These are phyloP conservation scores for Phytophthora aleatoria DNA, from an alignment of 352 stramenopile species.

Conservation along the genomic window DNA sequence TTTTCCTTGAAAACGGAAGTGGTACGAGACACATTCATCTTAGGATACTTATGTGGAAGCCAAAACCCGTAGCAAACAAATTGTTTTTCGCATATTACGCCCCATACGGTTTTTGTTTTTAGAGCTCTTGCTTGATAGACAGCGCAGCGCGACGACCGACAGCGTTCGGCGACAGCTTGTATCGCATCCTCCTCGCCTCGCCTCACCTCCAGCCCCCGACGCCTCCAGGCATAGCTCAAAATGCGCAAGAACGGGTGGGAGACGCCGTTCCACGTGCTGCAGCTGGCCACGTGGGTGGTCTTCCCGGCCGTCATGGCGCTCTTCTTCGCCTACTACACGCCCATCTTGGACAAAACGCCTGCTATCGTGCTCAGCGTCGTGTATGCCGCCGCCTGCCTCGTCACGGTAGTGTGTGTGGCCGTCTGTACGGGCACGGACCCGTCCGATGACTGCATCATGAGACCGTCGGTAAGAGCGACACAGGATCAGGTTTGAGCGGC, in stretches of 20 bases:
- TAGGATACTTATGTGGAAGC: background rate
- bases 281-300: conserved; percentile 83
- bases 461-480: conserved; percentile 47
- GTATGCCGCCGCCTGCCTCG: conserved; percentile 56
- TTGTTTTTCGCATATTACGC: conserved; percentile 9
- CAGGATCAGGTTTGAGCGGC: conserved; percentile 2
- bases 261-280: conserved; percentile 80
- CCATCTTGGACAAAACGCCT: conserved; percentile 53
- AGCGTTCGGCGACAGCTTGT: conserved; percentile 22
- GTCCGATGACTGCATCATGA: conserved; percentile 75
- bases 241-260: conserved; percentile 85
- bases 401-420: conserved; percentile 59
- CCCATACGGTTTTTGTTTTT: conserved; percentile 15
- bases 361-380: conserved; percentile 59
- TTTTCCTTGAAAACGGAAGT: background rate
- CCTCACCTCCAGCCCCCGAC: background rate
- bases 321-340: conserved; percentile 86
- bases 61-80: conserved; percentile 8
- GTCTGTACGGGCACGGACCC: conserved; percentile 76
- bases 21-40: background rate
- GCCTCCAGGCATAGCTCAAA: conserved; percentile 3
- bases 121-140: conserved; percentile 31
- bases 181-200: conserved; percentile 7
- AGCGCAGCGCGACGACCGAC: conserved; percentile 19
- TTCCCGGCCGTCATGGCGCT: conserved; percentile 80